Evolutionary conservation across 108 stramenopile genomes (phyloP).

Genomic region (Cylindrotheca fusiformis): DNA sequence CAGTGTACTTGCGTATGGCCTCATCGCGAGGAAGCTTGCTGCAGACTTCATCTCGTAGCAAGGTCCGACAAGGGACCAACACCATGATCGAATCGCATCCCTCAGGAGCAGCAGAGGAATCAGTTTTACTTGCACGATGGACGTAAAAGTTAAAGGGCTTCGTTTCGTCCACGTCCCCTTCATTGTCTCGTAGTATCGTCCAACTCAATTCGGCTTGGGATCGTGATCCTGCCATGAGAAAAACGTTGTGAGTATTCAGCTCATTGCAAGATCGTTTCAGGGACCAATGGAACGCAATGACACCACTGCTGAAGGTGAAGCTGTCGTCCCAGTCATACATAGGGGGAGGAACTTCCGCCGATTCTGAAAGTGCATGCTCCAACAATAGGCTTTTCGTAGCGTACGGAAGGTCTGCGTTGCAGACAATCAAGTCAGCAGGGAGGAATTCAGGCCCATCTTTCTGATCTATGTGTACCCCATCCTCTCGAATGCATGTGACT

Average conservation of each 20-base stretch:
- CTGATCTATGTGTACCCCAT: conserved; percentile 47
- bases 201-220: conserved; percentile 62
- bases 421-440: conserved; percentile 77
- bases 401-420: conserved; percentile 89
- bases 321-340: conserved; percentile 75
- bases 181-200: conserved; percentile 44
- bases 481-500: conserved; percentile 50
- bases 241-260: conserved; percentile 89
- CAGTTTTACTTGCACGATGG: conserved; percentile 70
- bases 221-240: conserved; percentile 50
- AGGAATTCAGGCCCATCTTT: conserved; percentile 30
- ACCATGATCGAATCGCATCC: conserved; percentile 89
- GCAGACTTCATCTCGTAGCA: conserved; percentile 37
- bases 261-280: conserved; percentile 42
- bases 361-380: neutral
- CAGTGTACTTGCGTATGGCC: conserved; percentile 51
- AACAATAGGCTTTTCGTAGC: conserved; percentile 70
- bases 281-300: conserved; percentile 92
- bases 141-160: conserved; percentile 90
- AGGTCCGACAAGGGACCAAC: conserved; percentile 60
- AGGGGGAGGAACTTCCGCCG: conserved; percentile 5
- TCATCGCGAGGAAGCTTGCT: conserved; percentile 44
- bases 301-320: conserved; percentile 74
- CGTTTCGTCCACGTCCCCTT: neutral
- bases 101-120: conserved; percentile 69